Evolutionary conservation across 805 yeast species (phyloP), one percentile per base, ranked within the genome.

Genomic region (Candida arabinofermentans): DNA sequence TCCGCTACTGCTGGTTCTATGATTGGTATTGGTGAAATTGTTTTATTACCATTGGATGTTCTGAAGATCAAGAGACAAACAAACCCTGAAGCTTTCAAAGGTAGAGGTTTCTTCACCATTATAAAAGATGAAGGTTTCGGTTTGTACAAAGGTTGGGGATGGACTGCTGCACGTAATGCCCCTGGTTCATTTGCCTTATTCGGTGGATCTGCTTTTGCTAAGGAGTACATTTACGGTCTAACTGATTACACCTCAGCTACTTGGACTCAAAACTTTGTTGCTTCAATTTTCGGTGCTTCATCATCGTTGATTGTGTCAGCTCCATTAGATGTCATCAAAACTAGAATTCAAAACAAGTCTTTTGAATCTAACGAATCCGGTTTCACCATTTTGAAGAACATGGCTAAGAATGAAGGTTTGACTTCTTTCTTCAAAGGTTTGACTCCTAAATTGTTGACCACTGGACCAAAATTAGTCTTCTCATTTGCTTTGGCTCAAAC

Each of bases 101-200:
- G 99, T 55, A 86, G 99, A 72, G 98, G 99, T 9, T 90, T 93
- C 70, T 47, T 90, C 53, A 84, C 77, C 66, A 87, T 93, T 58
- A 62, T 93, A 46, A 60, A 72, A 42, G 99, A 93, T 62, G 99
- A 93, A 70, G 98, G 99, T 16, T 75, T 88, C 45, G 88, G 93
- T 19, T 74, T 93, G 54, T 93, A 93, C 72, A 77, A 96, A 64
- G 99, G 99, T 52, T 90, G 97, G 96, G 98, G 97, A 44, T 93
- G 99, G 99, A 93, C 99, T 46, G 95, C 95, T 54, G 99, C 99
- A 34, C 84, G 99, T 78, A 93, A 93, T 64, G 97, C 98, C 2
- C 99, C 99, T 29, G 99, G 99, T 46, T 88, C 96, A 2, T 93
- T 93, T 61, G 96, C 98, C 14, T 73, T 93, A 43, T 93, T 93